Evolutionary conservation across 176 grass and related monocot species (phyloP).

Genomic region (Typha latifolia): DNA sequence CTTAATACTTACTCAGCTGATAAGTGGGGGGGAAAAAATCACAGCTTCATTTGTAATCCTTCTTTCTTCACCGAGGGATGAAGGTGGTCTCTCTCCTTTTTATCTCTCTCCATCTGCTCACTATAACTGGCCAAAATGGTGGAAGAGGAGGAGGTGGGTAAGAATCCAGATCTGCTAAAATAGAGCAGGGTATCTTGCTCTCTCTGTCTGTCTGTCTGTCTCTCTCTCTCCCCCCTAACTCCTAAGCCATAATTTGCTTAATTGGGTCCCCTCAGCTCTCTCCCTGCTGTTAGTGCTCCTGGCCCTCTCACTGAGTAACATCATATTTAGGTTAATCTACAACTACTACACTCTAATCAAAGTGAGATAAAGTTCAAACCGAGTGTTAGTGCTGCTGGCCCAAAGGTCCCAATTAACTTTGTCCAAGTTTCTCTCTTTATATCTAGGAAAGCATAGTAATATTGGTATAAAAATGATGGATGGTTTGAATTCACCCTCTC

Average conservation of each 20-base stretch:
- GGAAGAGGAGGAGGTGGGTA: neutral
- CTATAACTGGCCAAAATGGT: too few species aligned
- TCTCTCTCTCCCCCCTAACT: neutral
- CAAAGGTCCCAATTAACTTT: too few species aligned
- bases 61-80: too few species aligned
- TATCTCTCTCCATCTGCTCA: too few species aligned
- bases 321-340: slow-evolving; percentile 11
- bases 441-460: slow-evolving; percentile 5
- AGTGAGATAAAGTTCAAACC: too few species aligned
- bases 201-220: neutral
- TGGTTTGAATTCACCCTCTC: slow-evolving; percentile 9
- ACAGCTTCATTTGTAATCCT: too few species aligned
- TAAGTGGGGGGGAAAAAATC: too few species aligned
- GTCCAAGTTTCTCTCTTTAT: neutral
- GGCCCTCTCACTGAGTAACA: slow-evolving; percentile 14
- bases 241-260: neutral
- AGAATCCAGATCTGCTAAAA: neutral
- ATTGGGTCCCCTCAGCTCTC: slow-evolving; percentile 8
- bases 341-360: too few species aligned
- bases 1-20: too few species aligned
- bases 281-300: slow-evolving; percentile 22
- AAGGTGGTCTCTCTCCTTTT: too few species aligned
- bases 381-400: too few species aligned
- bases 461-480: slow-evolving; percentile 9
- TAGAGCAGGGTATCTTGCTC: neutral